phyloP scores from a whole-genome alignment of 345 rosid species.

The Erysimum cheiranthoides region DNA sequence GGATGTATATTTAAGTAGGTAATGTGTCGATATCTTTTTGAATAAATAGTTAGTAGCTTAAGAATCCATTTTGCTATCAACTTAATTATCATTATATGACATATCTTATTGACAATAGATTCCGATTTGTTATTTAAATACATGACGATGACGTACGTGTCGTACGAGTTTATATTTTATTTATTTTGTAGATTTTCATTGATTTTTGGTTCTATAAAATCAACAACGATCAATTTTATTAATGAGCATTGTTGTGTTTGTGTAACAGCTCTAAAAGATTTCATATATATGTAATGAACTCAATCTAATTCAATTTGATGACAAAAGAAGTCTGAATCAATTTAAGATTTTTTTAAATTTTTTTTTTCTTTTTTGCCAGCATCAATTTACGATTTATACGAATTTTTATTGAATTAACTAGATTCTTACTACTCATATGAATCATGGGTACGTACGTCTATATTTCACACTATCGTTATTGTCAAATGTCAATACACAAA shows the following conservation, averaged over 20 bases:
- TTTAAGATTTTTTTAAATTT: too few species aligned
- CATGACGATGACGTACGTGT: background rate
- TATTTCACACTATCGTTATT: too few species aligned
- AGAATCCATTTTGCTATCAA: constrained; percentile 3
- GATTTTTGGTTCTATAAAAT: background rate
- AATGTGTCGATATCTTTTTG: background rate
- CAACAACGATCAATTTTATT: background rate
- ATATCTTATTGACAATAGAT: background rate
- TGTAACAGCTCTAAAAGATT: background rate
- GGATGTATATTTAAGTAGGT: background rate
- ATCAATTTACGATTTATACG: too few species aligned
- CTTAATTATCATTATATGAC: background rate
- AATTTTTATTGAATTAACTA: too few species aligned
- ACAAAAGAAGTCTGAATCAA: too few species aligned
- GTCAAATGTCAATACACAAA: too few species aligned
- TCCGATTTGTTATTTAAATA: background rate
- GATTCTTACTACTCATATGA: too few species aligned
- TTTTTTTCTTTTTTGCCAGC: too few species aligned
- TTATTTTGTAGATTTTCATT: background rate
- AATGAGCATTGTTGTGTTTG: background rate
- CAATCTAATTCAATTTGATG: too few species aligned
- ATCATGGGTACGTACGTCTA: too few species aligned
- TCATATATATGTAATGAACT: too few species aligned
- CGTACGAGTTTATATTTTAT: background rate
- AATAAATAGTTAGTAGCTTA: background rate